These are phyloP conservation scores for Daldinia sp. DNA, from an alignment of 2,329 filamentous ascomycete species.

Conservation along the genomic window DNA sequence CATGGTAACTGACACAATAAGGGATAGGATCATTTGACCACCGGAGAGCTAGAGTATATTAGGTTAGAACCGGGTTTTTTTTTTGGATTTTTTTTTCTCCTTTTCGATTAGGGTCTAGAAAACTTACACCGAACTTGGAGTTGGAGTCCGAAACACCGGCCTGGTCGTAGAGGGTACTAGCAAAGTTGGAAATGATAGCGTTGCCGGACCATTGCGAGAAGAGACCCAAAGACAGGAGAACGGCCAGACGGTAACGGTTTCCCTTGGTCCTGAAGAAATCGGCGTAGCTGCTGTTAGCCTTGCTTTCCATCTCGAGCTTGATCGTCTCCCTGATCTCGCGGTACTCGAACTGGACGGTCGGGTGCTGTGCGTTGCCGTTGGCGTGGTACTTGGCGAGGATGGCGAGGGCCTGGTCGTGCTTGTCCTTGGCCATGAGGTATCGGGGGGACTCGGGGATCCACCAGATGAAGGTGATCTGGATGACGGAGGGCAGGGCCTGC, in stretches of 20 bases:
- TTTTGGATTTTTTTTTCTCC: conserved; percentile 4
- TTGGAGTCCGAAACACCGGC: conserved; percentile 59
- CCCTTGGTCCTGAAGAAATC: conserved; percentile 64
- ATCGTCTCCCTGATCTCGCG: conserved; percentile 68
- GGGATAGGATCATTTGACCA: conserved; percentile 59
- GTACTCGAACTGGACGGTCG: conserved; percentile 66
- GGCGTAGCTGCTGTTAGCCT: conserved; percentile 58
- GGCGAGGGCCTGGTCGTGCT: conserved; percentile 61
- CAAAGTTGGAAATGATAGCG: conserved; percentile 67
- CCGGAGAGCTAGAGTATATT: conserved; percentile 51
- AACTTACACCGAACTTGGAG: conserved; percentile 54
- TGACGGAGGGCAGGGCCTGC: conserved; percentile 56
- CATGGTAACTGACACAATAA: conserved; percentile 60
- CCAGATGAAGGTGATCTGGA: conserved; percentile 61
- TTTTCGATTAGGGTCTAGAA: not conserved
- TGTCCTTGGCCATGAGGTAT: conserved; percentile 61
- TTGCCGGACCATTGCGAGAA: conserved; percentile 70
- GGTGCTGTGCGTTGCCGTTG: conserved; percentile 59
- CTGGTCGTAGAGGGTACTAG: conserved; percentile 60
- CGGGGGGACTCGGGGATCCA: conserved; percentile 47
- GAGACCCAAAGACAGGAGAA: conserved; percentile 63
- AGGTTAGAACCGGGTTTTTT: conserved; percentile 41
- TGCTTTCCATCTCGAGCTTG: conserved; percentile 58
- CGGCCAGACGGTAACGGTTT: conserved; percentile 62
- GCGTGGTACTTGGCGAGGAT: conserved; percentile 66